A percentile compares a stretch with the other conserved stretches of the same genome.
These are phyloP conservation scores for Mortierella alpina DNA, from an alignment of 192 early-diverging fungal species.

Conservation along the genomic window DNA sequence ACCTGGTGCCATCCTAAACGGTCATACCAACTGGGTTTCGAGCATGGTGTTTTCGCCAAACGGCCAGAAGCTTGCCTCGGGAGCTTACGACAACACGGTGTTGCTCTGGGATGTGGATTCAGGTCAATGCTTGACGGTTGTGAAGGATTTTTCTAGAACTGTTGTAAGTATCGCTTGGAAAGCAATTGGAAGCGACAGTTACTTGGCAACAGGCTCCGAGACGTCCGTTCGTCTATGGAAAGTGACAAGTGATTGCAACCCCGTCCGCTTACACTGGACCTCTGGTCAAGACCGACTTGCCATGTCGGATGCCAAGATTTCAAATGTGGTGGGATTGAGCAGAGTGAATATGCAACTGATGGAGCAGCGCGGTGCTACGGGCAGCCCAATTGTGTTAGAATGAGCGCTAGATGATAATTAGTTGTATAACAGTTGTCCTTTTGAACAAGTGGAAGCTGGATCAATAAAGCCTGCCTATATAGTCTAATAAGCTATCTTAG, in stretches of 20 bases:
- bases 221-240: neutral
- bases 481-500: no score
- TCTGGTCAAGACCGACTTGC: no score
- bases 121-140: slow-evolving; percentile 4
- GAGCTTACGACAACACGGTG: slow-evolving; percentile 2
- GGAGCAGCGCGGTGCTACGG: no score
- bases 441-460: no score
- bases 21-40: slow-evolving; percentile 2
- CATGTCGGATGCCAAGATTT: no score
- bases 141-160: slow-evolving; percentile 13
- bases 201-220: slow-evolving; percentile 7
- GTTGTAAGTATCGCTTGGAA: slow-evolving; percentile 2
- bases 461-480: no score
- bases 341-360: no score
- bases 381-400: no score
- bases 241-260: neutral
- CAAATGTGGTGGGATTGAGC: no score
- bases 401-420: no score
- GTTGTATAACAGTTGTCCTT: no score
- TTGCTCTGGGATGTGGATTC: slow-evolving; percentile 10
- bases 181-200: neutral
- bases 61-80: slow-evolving; percentile 7
- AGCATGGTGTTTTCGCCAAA: slow-evolving; percentile 8
- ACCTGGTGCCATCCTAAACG: slow-evolving; percentile 4
- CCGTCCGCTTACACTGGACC: no score